Evolutionary conservation across 2,329 filamentous ascomycete genomes (phyloP), one percentile per base, ranked within the genome.

Genomic region (Diaporthe citriasiana): DNA sequence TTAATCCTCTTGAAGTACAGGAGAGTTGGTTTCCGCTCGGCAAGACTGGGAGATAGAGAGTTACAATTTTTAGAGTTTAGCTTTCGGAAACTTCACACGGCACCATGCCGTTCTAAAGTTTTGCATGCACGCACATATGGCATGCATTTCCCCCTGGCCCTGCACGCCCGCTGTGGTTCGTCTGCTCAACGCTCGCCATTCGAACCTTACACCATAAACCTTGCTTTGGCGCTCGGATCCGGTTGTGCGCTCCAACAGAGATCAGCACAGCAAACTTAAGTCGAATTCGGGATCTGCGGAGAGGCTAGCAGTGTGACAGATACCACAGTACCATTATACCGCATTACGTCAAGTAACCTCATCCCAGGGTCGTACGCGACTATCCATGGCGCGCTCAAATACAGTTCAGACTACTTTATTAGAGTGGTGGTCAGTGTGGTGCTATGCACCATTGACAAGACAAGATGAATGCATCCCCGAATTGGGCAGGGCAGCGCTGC

Each of bases 41-140:
- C 47, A 68, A 5, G 45, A 63, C 40, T 40, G n/a, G 63, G 22
- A 38, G 27, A 30, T 17, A n/a, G 22, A 51, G n/a, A 51, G 47
- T n/a, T 40, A 7, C 7, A 17, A 0, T 53, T n/a, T 40, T 40
- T 68, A 53, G 27, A 15, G 45, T 68, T 68, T 68, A 15, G 47
- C 63, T 68, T 68, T 68, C 63, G 47, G 47, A 68, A 68, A 68
- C 63, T 68, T 68, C 63, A 45, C 63, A 66, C 51, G 45, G 63
- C 33, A 66, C 45, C 42, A 50, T 51, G 45, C 45, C n/a, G 63
- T n/a, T n/a, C n/a, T n/a, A n/a, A n/a, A n/a, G n/a, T 30, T 51
- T 51, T 38, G 63, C 63, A 66, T 66, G 45, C 63, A 50, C 47
- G 63, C 63, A 40, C 47, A 53, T 68, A 40, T 53, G 47, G 30